phyloP scores from a whole-genome alignment of 306 rosid species.

The Styphnolobium japonicum region DNA sequence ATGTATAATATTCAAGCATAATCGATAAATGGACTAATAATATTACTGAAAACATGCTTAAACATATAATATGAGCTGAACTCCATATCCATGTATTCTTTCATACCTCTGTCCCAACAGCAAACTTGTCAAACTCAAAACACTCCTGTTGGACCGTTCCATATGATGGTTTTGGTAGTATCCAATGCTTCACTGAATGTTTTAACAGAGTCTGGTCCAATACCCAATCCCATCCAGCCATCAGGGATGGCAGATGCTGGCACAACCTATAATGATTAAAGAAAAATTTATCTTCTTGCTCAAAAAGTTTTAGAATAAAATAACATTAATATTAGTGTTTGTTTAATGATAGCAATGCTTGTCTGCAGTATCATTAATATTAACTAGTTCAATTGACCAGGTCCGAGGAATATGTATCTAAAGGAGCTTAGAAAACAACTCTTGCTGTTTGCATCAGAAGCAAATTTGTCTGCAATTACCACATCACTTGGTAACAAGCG shows the following conservation, averaged over 20 bases:
- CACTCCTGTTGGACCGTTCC: constrained; percentile 99
- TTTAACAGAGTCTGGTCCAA: constrained; percentile 94
- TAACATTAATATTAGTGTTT: background rate
- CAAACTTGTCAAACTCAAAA: constrained; percentile 97
- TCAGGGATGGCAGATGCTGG: constrained; percentile 94
- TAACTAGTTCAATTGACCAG: background rate
- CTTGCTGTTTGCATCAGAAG: constrained; percentile 99
- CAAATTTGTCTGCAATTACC: constrained; percentile 91
- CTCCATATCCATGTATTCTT: background rate
- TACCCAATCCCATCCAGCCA: constrained; percentile 99
- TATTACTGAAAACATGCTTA: too few species aligned
- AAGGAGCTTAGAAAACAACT: constrained; percentile 43
- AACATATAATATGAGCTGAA: background rate
- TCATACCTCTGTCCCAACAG: constrained; percentile 91
- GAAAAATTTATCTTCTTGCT: constrained; percentile 8
- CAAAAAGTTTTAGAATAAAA: background rate
- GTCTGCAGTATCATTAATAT: background rate
- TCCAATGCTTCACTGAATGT: constrained; percentile 82
- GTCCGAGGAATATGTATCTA: constrained; percentile 9
- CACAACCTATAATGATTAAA: constrained; percentile 62
- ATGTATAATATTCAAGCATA: too few species aligned
- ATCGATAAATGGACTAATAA: too few species aligned
- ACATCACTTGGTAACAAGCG: constrained; percentile 93
- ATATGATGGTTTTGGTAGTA: constrained; percentile 86
- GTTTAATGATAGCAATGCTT: background rate